Base-by-base conservation (phyloP, 371 early-diverging fungal genomes). In the Mortierella sp. region DNA sequence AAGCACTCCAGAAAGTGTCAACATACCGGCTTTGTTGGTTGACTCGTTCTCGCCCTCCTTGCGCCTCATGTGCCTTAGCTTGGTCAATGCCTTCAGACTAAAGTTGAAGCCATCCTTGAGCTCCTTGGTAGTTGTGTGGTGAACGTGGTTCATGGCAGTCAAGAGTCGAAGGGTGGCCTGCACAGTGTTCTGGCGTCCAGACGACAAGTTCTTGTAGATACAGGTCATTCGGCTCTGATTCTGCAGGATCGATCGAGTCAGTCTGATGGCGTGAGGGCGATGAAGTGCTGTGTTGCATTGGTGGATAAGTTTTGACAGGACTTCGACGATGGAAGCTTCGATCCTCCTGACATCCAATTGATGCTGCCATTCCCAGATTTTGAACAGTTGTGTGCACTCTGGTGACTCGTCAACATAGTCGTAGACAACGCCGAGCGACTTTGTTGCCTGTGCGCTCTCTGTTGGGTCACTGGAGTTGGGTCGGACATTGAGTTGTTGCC, bases 261-360 rank as follows among this genome's bases (percentile, higher is more conserved):
- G 43, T 46, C 80, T 86, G 56, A 86, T 86, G 6, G 86, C 79
- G 46, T 79, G 38, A 18, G 75, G 46, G 35, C 86, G 82, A n/a
- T 86, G 80, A 6, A 86, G 82, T 1, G 86, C 80, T 29, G 86
- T 86, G 73, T 86, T 82, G 80, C 82, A 82, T 71, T 86, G 86
- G 58, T 86, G 82, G 16, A 86, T 86, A 32, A 86, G 80, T 32
- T 86, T 86, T 35, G 86, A 82, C 29, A 86, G 56, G 43, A 86
- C 86, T 12, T 86, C 86, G 41, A 86, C 70, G 24, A 86, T 79
- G 3, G 71, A 96, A 38, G 95, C 85, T 84, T 98, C 96, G 70
- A 96, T 88, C 90, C 93, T 94, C 75, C 96, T 96, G 58, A 92
- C 92, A 75, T 95, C 96, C 91, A 95, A 93, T 81, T 95, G 96